Base-by-base conservation (phyloP, 805 yeast genomes). In the Kodamaea neixiangensis region DNA sequence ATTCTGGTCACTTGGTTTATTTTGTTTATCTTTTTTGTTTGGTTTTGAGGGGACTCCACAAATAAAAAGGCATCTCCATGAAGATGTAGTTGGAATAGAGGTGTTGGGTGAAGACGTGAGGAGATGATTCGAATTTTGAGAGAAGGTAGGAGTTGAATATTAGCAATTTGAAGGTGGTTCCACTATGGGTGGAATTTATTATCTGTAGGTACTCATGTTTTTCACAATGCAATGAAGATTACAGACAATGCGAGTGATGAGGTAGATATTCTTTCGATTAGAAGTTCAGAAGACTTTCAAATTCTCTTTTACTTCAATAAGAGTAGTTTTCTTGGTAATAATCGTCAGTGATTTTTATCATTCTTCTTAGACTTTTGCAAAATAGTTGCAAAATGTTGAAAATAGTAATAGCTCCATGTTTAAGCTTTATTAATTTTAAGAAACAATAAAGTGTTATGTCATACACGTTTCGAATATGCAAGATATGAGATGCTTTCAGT, bases 1-100 rank as follows among this genome's bases (percentile, higher is more conserved):
- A 57, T 57, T 9, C 11, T 46, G 19, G 18, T 10, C 7, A 35
- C 11, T 14, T 44, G 14, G 15, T 18, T 3, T 14, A 10, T 4
- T 20, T 35, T 44, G 41, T 34, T 34, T 34, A 34, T 37, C 22
- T 47, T 34, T 31, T 20, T 29, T 17, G 20, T 14, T 29, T n/a
- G 15, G 31, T 38, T 13, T 21, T 40, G 14, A 25, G 46, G 37
- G 37, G 22, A 29, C 13, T 18, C 18, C 33, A 29, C 21, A 33
- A 43, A 17, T 43, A 20, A 20, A 19, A 20, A 22, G 14, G 14
- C 10, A 18, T 21, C 17, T 43, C 7, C 14, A 41, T 34, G 44
- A 13, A 21, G 31, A 41, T 21, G 14, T 9, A 11, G 15, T 18
- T n/a, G n/a, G n/a, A 15, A 3, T 34, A 9, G 9, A 14, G 17